Conservation (phyloP, 2,329 filamentous ascomycete genomes). For the Clonostachys sp. region DNA sequence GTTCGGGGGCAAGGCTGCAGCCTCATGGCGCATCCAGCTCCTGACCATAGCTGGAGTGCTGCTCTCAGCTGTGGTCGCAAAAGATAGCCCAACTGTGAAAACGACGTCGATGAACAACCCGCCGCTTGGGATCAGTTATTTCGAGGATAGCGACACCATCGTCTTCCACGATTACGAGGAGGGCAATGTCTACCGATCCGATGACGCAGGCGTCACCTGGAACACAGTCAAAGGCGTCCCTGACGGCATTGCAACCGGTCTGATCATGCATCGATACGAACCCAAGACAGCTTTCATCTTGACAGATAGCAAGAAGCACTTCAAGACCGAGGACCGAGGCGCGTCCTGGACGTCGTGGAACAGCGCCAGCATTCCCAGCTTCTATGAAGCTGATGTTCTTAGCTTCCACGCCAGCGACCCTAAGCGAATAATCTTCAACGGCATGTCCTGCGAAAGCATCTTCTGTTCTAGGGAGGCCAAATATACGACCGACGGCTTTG, state of each 20-base stretch:
- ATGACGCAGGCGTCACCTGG: conserved; percentile 79
- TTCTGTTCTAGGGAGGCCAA: conserved; percentile 59
- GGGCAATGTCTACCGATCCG: conserved; percentile 69
- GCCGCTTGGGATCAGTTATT: conserved; percentile 76
- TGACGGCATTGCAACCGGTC: conserved; percentile 54
- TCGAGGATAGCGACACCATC: conserved; percentile 81
- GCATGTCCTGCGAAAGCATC: conserved; percentile 61
- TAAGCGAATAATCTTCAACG: conserved; percentile 81
- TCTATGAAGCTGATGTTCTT: conserved; percentile 48
- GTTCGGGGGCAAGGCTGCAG: conserved; percentile 41
- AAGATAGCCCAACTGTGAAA: conserved; percentile 63
- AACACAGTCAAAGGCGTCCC: conserved; percentile 58
- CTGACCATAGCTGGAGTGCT: conserved; percentile 1
- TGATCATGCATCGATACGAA: conserved; percentile 77
- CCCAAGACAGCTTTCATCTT: conserved; percentile 75
- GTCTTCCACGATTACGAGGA: conserved; percentile 65
- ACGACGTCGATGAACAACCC: conserved; percentile 60
- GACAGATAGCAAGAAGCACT: conserved; percentile 67
- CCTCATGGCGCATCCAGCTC: conserved; percentile 47
- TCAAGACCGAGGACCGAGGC: conserved; percentile 77
- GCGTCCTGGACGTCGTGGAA: conserved; percentile 75
- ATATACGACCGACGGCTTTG: conserved; percentile 87
- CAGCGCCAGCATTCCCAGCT: conserved; percentile 52
- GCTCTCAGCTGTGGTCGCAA: conserved; percentile 36
- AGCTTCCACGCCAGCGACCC: conserved; percentile 80